A percentile compares a stretch with the other conserved stretches of the same genome.
Evolutionary conservation across 305 asterid species (phyloP).

Genomic region (Plantago coronopus): DNA sequence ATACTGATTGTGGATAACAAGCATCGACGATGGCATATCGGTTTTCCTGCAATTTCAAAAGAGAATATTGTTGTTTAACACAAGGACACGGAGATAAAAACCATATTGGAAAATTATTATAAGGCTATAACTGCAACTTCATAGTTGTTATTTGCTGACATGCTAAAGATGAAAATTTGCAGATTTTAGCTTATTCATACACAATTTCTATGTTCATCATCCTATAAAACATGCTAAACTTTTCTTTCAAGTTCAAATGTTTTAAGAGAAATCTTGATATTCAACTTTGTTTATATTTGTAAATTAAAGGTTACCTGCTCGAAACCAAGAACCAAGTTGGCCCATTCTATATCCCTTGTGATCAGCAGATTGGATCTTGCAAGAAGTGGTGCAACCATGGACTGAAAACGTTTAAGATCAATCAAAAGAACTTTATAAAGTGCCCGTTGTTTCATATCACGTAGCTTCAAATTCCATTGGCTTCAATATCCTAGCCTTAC

Average conservation of each 20-base stretch:
- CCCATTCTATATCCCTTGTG: constrained; percentile 99
- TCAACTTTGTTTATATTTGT: too few relatives aligned
- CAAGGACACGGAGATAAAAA: constrained; percentile 10
- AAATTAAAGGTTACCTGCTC: constrained; percentile 92
- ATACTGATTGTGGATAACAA: constrained; percentile 78
- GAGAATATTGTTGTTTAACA: constrained; percentile 16
- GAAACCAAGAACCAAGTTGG: constrained; percentile 81
- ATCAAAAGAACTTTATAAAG: not conserved
- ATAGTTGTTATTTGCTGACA: not conserved
- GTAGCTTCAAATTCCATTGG: not conserved
- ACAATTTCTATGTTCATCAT: constrained; percentile 3
- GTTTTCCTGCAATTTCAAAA: constrained; percentile 71
- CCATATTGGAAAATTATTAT: not conserved
- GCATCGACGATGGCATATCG: constrained; percentile 84
- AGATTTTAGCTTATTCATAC: constrained; percentile 15
- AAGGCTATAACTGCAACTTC: not conserved
- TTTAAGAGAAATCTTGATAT: constrained; percentile 17
- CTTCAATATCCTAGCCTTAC: too few relatives aligned
- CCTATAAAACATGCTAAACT: constrained; percentile 2
- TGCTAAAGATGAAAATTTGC: constrained; percentile 10
- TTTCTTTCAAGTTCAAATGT: not conserved
- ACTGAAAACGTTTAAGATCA: constrained; percentile 44
- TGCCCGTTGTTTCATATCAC: constrained; percentile 9
- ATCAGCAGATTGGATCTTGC: constrained; percentile 96
- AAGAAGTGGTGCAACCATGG: constrained; percentile 80